Conservation (phyloP, 192 early-diverging fungal species). For the Umbelopsis vinacea region DNA sequence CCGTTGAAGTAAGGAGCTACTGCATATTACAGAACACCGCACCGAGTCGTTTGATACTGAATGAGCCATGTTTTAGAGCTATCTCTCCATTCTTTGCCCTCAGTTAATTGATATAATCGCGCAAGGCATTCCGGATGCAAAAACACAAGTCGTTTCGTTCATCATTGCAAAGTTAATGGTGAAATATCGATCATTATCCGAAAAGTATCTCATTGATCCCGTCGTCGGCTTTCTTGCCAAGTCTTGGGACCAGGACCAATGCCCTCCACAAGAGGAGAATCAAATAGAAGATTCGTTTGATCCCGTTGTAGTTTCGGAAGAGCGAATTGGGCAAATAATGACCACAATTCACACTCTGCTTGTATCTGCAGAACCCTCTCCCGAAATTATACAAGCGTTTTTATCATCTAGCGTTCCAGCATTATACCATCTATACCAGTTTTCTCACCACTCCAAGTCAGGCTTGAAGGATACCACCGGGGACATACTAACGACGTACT, state of each 20-base stretch:
- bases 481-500: conserved; percentile 54
- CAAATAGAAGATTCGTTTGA: conserved; percentile 29
- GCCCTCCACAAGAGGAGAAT: not conserved
- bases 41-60: not conserved
- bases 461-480: conserved; percentile 46
- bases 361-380: conserved; percentile 63
- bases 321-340: conserved; percentile 48
- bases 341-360: conserved; percentile 57
- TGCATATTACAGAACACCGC: not conserved
- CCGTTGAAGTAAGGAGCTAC: conserved; percentile 48
- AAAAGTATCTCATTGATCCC: conserved; percentile 53
- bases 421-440: conserved; percentile 63
- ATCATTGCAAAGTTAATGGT: conserved; percentile 53
- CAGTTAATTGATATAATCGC: conserved; percentile 46
- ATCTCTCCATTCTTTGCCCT: conserved; percentile 54
- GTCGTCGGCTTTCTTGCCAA: conserved; percentile 44
- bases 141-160: conserved; percentile 52
- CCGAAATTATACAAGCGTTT: conserved; percentile 57
- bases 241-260: conserved; percentile 37
- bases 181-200: conserved; percentile 50
- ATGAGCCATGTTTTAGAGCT: conserved; percentile 38
- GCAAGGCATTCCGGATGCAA: conserved; percentile 17
- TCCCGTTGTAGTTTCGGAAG: conserved; percentile 45
- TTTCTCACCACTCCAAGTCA: conserved; percentile 44
- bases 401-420: conserved; percentile 54